phyloP scores from a whole-genome alignment of 2,329 filamentous ascomycete genomes.

The Claviceps cyperi region DNA sequence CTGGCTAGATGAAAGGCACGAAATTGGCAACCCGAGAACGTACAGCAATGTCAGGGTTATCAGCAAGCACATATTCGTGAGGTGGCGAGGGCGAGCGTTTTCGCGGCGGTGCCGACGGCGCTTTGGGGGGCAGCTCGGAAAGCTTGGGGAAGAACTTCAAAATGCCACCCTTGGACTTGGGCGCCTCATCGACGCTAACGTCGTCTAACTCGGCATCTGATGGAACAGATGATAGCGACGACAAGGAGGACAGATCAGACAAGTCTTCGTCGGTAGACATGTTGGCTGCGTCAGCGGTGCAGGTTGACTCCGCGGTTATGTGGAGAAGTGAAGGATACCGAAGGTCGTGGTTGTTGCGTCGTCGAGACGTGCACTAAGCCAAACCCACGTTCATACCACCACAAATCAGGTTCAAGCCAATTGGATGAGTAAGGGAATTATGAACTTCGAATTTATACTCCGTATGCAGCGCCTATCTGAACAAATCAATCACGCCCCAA shows the following conservation, averaged over 20 bases:
- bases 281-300: slow-evolving; percentile 15
- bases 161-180: slow-evolving; percentile 43
- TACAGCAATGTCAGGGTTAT: slow-evolving; percentile 87
- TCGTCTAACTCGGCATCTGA: slow-evolving; percentile 37
- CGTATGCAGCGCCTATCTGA: slow-evolving; percentile 10
- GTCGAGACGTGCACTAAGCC: slow-evolving; percentile 16
- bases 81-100: slow-evolving; percentile 79
- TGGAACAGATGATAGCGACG: slow-evolving; percentile 30
- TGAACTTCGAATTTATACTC: slow-evolving; percentile 7
- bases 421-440: slow-evolving; percentile 17
- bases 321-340: slow-evolving; percentile 15
- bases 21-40: slow-evolving; percentile 28
- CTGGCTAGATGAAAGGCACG: not conserved
- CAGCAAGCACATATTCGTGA: slow-evolving; percentile 78
- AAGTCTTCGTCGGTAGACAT: slow-evolving; percentile 49
- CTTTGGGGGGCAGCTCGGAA: slow-evolving; percentile 36
- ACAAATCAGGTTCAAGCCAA: slow-evolving; percentile 16
- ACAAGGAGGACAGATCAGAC: slow-evolving; percentile 47
- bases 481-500: slow-evolving; percentile 3
- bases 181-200: slow-evolving; percentile 16
- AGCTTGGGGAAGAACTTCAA: slow-evolving; percentile 53
- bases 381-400: slow-evolving; percentile 14
- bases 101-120: slow-evolving; percentile 49
- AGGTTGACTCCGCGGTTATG: slow-evolving; percentile 14
- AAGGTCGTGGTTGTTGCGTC: slow-evolving; percentile 13